Base-by-base conservation (phyloP, 768 basidiomycete genomes). In the Podaxis rugospora region DNA sequence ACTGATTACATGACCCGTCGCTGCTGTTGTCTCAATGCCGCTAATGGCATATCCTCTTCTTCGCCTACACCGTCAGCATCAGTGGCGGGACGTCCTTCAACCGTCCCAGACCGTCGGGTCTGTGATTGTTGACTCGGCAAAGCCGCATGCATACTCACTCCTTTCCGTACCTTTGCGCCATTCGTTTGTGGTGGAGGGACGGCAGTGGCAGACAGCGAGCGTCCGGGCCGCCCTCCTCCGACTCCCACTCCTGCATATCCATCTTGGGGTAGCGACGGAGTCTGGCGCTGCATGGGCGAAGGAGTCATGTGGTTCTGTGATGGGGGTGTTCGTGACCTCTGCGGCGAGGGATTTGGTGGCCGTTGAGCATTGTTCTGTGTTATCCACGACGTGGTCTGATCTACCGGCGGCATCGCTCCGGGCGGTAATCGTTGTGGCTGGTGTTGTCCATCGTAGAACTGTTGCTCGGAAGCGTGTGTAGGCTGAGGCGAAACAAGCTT, bases 41-140 rank as follows among this genome's bases (percentile, higher is more conserved):
- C 90, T 51, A 93, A 76, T 18, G 91, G 91, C 40, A 91, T 75
- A 68, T 93, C 91, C 69, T 93, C 91, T 67, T 92, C 90, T 68
- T 90, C 89, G 44, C 59, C 57, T 7, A 37, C 9, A 11, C 57
- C 53, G 37, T 36, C 44, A 40, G 13, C 16, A 42, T 51, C 57
- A 14, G 27, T 18, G 6, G 25, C 47, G 6, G 64, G 49, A 32
- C 66, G 74, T 18, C 68, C 73, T 52, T 67, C 69, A 21, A 55
- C 57, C 16, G 62, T 55, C 36, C 64, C 67, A 27, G 70, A 66
- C 39, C 65, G 67, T n/a, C 73, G 70, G 55, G 81, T 77, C 54
- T 76, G 74, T 28, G 76, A 75, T 66, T 76, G 76, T 42, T 78
- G 78, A 63, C 79, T 76, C 61, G 79, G 69, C 18, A 75, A 63